Base-by-base conservation (phyloP, 768 basidiomycete species). In the Lactarius tabidus region DNA sequence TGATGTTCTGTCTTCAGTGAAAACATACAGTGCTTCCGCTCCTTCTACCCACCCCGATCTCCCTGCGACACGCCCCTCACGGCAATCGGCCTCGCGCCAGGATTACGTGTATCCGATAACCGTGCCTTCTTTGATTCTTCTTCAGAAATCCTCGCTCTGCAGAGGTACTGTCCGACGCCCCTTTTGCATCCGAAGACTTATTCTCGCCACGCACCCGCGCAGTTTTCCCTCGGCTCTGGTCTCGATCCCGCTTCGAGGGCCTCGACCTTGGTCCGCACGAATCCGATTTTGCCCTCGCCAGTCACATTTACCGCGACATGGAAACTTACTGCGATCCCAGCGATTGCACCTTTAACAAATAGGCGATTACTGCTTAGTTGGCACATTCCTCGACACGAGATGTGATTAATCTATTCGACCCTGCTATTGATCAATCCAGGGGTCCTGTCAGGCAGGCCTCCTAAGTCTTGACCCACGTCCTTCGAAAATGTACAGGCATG, bases 251-350 rank as follows among this genome's bases (percentile, higher is more conserved):
- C 68, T 62, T 67, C 66, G 17, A 69, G 26, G 66, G 69, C 29
- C 69, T 67, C 67, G 69, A 68, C 62, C 52, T 62, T 65, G 23
- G 48, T 51, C 26, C 61, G 64, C 29, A 63, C 62, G 57, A 29
- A 26, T 59, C 67, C 69, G 67, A 68, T 64, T 69, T 65, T 63
- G 60, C 69, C 69, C 57, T 57, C 14, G 39, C 39, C 17, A n/a
- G 39, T 18, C 39, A 18, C 39, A 4, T 17, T 38, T 20, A 23
- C 53, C 60, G 59, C 28, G 31, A 31, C 52, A 62, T 65, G 60
- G 55, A 57, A 64, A 23, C 57, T 48, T 51, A 35, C 56, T 60
- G 51, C 23, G 66, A 38, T 60, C 52, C 63, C 36, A 63, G 31
- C 59, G 66, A 68, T 69, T 61, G 57, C 59, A 45, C 45, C n/a